Percentiles rank a stretch among this genome's conserved stretches.
These are phyloP conservation scores for Lactarius sp. DNA, from an alignment of 768 basidiomycete genomes.

Conservation along the genomic window DNA sequence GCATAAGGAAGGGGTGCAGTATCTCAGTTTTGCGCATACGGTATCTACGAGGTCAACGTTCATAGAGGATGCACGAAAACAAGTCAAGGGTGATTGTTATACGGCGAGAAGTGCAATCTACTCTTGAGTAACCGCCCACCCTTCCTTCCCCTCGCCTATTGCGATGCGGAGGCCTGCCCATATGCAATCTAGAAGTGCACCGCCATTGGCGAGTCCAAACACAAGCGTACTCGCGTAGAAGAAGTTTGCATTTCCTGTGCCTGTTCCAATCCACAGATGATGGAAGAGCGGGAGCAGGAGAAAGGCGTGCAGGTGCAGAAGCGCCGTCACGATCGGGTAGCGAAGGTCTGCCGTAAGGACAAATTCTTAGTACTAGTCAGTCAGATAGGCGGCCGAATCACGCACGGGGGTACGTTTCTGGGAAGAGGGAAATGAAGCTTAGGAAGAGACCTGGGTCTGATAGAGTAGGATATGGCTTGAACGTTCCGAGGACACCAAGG, in stretches of 20 bases:
- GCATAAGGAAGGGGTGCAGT: not conserved
- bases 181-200: constrained; percentile 75
- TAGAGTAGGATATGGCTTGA: constrained; percentile 90
- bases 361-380: not conserved
- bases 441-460: constrained; percentile 86
- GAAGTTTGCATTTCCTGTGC: constrained; percentile 96
- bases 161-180: constrained; percentile 80
- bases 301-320: constrained; percentile 79
- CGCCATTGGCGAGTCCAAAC: constrained; percentile 82
- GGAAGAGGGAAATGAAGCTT: constrained; percentile 75
- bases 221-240: constrained; percentile 96
- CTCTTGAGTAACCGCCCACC: constrained; percentile 57
- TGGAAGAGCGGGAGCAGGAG: constrained; percentile 89
- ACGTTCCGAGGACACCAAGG: constrained; percentile 69
- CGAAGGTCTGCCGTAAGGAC: constrained; percentile 58
- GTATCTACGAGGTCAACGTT: not conserved
- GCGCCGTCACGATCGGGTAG: constrained; percentile 76
- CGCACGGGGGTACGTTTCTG: constrained; percentile 79
- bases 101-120: constrained; percentile 28
- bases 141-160: constrained; percentile 51
- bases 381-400: not conserved
- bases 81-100: not conserved
- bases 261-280: constrained; percentile 84
- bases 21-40: not conserved
- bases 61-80: not conserved